Evolutionary conservation across 805 yeast genomes (phyloP).

Genomic region (Sugiyamaella floridensis): DNA sequence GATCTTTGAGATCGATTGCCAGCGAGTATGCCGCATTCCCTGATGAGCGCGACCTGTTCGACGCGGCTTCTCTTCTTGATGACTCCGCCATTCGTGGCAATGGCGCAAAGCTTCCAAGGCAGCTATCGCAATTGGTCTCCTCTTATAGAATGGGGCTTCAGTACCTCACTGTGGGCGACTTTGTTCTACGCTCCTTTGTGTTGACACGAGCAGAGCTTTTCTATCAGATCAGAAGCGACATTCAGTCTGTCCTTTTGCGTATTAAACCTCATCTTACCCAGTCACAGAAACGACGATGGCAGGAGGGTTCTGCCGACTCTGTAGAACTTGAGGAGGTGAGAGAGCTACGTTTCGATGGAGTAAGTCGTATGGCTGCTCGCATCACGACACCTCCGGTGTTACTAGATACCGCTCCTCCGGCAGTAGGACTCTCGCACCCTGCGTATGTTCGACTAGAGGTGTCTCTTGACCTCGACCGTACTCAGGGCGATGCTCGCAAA

Average conservation of each 20-base stretch:
- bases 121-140: conserved; percentile 9
- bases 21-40: conserved; percentile 9
- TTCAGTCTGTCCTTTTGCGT: neutral
- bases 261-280: neutral
- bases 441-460: conserved; percentile 24
- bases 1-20: conserved; percentile 4
- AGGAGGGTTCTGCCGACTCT: too few relatives aligned
- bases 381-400: conserved; percentile 15
- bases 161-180: conserved; percentile 27
- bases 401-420: conserved; percentile 20
- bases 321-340: neutral
- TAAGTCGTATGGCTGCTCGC: conserved; percentile 21
- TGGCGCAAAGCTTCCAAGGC: neutral
- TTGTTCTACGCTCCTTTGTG: conserved; percentile 18
- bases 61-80: conserved; percentile 4
- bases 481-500: conserved; percentile 6
- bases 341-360: conserved; percentile 15
- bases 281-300: neutral
- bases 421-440: conserved; percentile 23
- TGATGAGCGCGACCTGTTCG: conserved; percentile 3
- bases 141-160: conserved; percentile 24
- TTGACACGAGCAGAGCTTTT: neutral
- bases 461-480: conserved; percentile 17
- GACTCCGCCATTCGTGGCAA: neutral
- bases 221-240: neutral